These are phyloP conservation scores for Conidiobolus incongruus DNA, from an alignment of 371 early-diverging fungal genomes.

Conservation along the genomic window DNA sequence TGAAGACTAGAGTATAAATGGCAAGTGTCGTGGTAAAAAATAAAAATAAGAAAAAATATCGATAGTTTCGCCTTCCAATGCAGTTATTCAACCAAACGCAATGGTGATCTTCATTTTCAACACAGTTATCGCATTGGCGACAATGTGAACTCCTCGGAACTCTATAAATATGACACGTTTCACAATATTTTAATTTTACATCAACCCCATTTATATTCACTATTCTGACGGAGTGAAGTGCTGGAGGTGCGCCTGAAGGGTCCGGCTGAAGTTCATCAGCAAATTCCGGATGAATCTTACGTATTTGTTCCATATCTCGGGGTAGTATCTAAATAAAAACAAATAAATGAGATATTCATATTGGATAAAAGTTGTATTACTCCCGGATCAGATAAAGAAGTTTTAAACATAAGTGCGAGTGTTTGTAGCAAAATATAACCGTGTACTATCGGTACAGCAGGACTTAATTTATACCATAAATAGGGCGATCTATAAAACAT, in stretches of 20 bases:
- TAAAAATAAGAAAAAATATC: constrained; percentile 58
- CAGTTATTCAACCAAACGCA: constrained; percentile 90
- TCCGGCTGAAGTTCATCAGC: constrained; percentile 11
- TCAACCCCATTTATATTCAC: constrained; percentile 28
- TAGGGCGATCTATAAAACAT: constrained; percentile 31
- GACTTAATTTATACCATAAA: constrained; percentile 29
- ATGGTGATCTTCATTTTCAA: constrained; percentile 74
- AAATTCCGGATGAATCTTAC: constrained; percentile 7
- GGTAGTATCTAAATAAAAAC: constrained; percentile 28
- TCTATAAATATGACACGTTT: constrained; percentile 67
- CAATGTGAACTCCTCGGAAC: constrained; percentile 81
- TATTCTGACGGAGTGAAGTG: constrained; percentile 14
- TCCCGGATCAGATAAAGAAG: constrained; percentile 82
- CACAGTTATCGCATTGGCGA: constrained; percentile 71
- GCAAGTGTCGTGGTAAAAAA: constrained; percentile 22
- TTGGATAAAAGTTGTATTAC: constrained; percentile 13
- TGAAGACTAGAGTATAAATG: constrained; percentile 24
- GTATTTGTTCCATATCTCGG: constrained; percentile 34
- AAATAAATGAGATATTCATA: background rate
- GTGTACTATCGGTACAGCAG: constrained; percentile 42
- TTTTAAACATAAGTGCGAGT: constrained; percentile 47
- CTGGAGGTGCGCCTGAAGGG: constrained; percentile 6
- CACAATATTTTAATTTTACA: constrained; percentile 65
- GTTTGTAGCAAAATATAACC: constrained; percentile 42
- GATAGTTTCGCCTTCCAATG: constrained; percentile 77